Evolutionary conservation across 371 early-diverging fungal genomes (phyloP), one percentile per base, ranked within the genome.

Genomic region (Parasitella parasitica): DNA sequence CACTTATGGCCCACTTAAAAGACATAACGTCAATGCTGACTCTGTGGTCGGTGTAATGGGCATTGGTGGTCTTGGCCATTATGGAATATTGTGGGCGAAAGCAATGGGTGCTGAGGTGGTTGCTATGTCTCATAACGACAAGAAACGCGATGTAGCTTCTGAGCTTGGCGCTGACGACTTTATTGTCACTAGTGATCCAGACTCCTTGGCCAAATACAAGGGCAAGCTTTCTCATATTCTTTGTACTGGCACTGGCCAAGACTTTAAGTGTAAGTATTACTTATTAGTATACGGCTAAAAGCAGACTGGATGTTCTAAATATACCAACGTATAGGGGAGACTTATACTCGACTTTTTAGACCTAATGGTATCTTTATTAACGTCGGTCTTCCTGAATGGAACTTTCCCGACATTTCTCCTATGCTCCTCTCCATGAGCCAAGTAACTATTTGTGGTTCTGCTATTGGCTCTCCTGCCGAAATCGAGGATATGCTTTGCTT

Each of bases 61-160:
- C 26, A 48, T 66, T 36, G 67, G 91, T 61, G 91, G 91, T 46
- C 74, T 91, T n/a, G 91, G 91, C 34, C 91, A 91, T 54, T 72
- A 87, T 69, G 89, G 80, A 26, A 54, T 62, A 11, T 75, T 86
- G 54, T 86, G 72, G 71, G 85, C 83, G 22, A 76, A 77, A 36
- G 80, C 80, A 12, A 69, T 83, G 66, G 91, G 92, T 32, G 86
- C 90, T 18, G 76, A 88, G 22, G 91, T 92, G 0, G 57, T 74
- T 24, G 76, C 64, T 6, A 38, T 79, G 16, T 76, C 75, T 7
- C 49, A 54, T 37, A 71, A 66, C 3, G 69, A 74, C 18, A 65
- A 69, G 16, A 79, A 79, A 58, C 70, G 62, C n/a, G 66, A 70
- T 4, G 68, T 72, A 34, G 75, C 77, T 30, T 43, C 52, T 7